Evolutionary conservation across 1,139 yeast species (phyloP), one percentile per base, ranked within the genome.

Genomic region (Yamadazyma diddensiae): DNA sequence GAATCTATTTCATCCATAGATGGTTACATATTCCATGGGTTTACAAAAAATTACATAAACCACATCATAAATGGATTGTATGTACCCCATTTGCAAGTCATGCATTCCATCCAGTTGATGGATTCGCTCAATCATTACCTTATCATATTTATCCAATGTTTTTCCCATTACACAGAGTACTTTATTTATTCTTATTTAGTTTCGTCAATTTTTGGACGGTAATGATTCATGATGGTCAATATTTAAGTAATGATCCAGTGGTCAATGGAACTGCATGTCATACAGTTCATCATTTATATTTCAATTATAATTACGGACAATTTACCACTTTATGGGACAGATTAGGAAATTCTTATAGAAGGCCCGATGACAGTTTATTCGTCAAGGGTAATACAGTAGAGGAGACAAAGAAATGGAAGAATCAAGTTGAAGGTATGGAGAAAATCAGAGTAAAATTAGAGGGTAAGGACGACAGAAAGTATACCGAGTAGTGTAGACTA

Each of bases 21-120:
- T 77, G 86, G 75, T 71, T 92, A 51, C 98, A 92, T 59, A 85
- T 90, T 83, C 97, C 96, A 19, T 51, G 72, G 22, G 81, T 92
- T 25, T 92, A 92, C 75, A 90, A 83, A 69, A 59, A 55, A 21
- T 67, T 92, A 45, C 98, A 92, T 69, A 92, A 92, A 66, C 97
- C 97, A n/a, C 98, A 92, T 61, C 98, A 92, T 73, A 94, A 92
- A 65, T 92, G 98, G 98, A 80, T 92, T 51, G 97, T 92, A 32
- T 92, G 97, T 45, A 90, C 98, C 3, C 98, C 98, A 21, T 92
- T 83, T 63, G 98, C 98, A 1, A 87, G 96, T 9, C 97, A 90
- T 56, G 97, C 98, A 15, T 92, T 92, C 87, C 97, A 92, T 62
- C 98, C 98, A 10, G 82, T 92, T 34, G 98, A 92, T 54, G 98